A percentile compares a stretch with the other conserved stretches of the same genome.
Evolutionary conservation across 2,329 filamentous ascomycete species (phyloP).

Genomic region (Sporothrix sp.): DNA sequence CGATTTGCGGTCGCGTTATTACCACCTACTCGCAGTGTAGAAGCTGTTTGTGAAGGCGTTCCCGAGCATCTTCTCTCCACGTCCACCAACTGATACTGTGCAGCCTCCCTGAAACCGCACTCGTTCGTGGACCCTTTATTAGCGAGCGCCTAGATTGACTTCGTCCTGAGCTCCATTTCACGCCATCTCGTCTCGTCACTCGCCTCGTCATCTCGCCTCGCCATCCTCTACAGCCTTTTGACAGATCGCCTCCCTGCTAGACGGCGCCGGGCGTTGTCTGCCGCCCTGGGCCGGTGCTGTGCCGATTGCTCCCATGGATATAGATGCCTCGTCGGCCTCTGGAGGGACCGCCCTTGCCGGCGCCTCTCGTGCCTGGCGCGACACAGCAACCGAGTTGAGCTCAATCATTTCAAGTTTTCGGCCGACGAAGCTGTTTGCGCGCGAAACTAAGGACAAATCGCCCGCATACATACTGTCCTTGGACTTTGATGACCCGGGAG

Average conservation of each 20-base stretch:
- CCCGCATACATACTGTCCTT: constrained; percentile 70
- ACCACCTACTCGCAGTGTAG: no score
- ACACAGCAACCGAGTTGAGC: constrained; percentile 55
- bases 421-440: constrained; percentile 63
- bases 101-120: no score
- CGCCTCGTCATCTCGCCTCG: background rate
- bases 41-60: no score
- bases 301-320: constrained; percentile 48
- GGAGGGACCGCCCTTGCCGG: constrained; percentile 34
- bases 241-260: background rate
- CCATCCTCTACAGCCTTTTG: background rate
- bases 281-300: constrained; percentile 24
- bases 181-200: background rate
- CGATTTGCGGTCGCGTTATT: no score
- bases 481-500: constrained; percentile 92
- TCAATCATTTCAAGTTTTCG: constrained; percentile 71
- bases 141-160: no score
- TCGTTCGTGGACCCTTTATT: no score
- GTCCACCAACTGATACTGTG: no score
- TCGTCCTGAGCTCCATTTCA: no score
- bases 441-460: constrained; percentile 43
- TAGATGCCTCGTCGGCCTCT: constrained; percentile 41
- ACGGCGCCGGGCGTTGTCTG: background rate
- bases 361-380: constrained; percentile 39
- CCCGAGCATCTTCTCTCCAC: no score